Percentiles rank a stretch among this genome's conserved stretches.
phyloP scores from a whole-genome alignment of 805 yeast genomes.

The Schwanniomyces pseudopolymorphus region DNA sequence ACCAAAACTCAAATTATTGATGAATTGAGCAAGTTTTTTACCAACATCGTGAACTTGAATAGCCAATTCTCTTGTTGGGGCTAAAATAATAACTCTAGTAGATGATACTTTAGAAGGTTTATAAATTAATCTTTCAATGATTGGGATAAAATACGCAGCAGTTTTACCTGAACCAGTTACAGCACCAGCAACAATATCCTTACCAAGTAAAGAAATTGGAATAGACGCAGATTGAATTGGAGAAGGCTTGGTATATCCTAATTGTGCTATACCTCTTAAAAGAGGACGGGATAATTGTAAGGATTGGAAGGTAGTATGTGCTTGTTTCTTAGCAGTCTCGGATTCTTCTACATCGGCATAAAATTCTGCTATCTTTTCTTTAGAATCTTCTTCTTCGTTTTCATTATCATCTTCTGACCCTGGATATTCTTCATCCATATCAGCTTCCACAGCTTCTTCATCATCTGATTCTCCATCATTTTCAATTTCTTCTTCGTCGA shows the following conservation, averaged over 20 bases:
- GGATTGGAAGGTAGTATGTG: conserved; percentile 68
- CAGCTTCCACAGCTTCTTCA: conserved; percentile 30
- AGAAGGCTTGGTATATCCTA: conserved; percentile 87
- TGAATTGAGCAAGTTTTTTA: conserved; percentile 74
- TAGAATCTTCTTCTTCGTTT: conserved; percentile 52
- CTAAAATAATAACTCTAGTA: conserved; percentile 84
- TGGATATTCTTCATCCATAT: conserved; percentile 37
- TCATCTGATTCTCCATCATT: conserved; percentile 19
- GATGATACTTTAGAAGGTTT: conserved; percentile 84
- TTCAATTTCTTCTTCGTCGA: conserved; percentile 22
- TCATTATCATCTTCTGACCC: conserved; percentile 28
- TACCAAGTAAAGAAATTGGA: conserved; percentile 90
- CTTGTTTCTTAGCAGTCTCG: conserved; percentile 42
- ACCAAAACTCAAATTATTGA: conserved; percentile 78
- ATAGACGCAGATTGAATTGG: conserved; percentile 93
- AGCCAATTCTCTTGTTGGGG: conserved; percentile 98
- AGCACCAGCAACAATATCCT: conserved; percentile 98
- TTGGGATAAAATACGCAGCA: conserved; percentile 96
- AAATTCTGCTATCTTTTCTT: conserved; percentile 79
- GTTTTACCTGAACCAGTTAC: conserved; percentile 99
- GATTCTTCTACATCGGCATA: conserved; percentile 61
- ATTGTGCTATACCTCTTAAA: conserved; percentile 72
- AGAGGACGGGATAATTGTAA: conserved; percentile 88
- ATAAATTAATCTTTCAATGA: conserved; percentile 85
- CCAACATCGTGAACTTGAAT: conserved; percentile 96